Base-by-base conservation (phyloP, 1,139 yeast species). In the Saccharomycopsis crataegensis region DNA sequence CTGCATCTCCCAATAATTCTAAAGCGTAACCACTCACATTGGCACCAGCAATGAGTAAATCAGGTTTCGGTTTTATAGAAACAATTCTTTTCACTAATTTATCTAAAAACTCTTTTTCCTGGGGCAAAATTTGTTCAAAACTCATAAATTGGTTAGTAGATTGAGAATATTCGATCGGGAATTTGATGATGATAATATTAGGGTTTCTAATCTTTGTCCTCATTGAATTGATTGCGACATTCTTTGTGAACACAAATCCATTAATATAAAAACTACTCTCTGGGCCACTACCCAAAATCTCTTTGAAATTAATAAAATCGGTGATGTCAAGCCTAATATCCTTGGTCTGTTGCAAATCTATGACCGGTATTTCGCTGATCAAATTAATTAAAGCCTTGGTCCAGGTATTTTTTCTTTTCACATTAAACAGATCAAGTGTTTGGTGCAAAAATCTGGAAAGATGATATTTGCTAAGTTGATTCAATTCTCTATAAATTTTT, bases 171-270 rank as follows among this genome's bases (percentile, higher is more conserved):
- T 91, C 98, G 31, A 93, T 72, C 0, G 98, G 96, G 62, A 93
- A 93, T 75, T 90, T 84, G 9, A 94, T 76, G 36, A 93, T 73
- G 54, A 93, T 82, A 47, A 93, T 85, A 55, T 83, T 77, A 0
- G 99, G 98, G 50, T 78, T 76, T 1, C 66, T 63, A 7, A 93
- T 73, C 8, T 66, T 65, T 4, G 79, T 68, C 0, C 89, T 79
- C 99, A 93, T 94, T 2, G 78, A 68, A 62, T 84, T 88, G 46
- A 87, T 73, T 14, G 96, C 96, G 44, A 91, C 72, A 34, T 84
- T 80, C 60, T 90, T 89, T 0, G 97, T 86, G 67, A 91, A 89
- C 11, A 88, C 86, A 7, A 89, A 70, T 1, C 99, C 99, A 62
- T 86, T 83, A 14, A 91, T 67, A 46, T 81, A 78, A 38, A 71